These are phyloP conservation scores for Clohesyomyces aquaticus DNA, from an alignment of 495 filamentous ascomycete species.

Conservation along the genomic window DNA sequence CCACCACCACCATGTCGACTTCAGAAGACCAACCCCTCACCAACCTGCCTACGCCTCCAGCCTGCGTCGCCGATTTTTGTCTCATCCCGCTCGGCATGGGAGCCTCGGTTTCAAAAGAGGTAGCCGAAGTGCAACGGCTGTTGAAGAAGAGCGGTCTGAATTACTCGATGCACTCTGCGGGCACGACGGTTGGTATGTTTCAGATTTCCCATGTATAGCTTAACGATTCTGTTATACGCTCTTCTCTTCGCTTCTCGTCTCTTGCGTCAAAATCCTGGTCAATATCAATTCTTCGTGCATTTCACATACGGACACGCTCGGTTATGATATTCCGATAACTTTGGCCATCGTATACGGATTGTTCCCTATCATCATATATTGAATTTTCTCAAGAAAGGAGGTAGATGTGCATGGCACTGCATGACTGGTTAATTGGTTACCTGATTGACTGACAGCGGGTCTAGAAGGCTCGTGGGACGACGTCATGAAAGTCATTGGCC, in stretches of 20 bases:
- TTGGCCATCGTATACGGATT: too few relatives aligned
- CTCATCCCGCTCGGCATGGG: slow-evolving; percentile 69
- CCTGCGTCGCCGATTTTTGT: slow-evolving; percentile 50
- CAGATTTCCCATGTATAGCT: not conserved
- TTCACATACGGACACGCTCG: too few relatives aligned
- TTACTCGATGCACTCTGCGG: slow-evolving; percentile 88
- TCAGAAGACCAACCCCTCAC: slow-evolving; percentile 24
- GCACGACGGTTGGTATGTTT: slow-evolving; percentile 83
- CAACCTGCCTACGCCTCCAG: slow-evolving; percentile 45
- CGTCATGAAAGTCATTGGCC: slow-evolving; percentile 84
- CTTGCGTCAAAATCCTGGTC: too few relatives aligned
- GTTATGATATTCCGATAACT: too few relatives aligned
- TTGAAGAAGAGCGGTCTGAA: slow-evolving; percentile 76
- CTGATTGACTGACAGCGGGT: not conserved
- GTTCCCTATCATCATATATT: too few relatives aligned
- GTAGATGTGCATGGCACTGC: not conserved
- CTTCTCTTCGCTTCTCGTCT: too few relatives aligned
- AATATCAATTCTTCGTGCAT: too few relatives aligned
- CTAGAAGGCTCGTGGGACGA: slow-evolving; percentile 89
- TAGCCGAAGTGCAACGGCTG: slow-evolving; percentile 87
- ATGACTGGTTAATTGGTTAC: not conserved
- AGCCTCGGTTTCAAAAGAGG: slow-evolving; percentile 81
- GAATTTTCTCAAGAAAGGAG: too few relatives aligned
- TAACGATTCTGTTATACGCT: too few relatives aligned
- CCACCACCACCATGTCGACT: not conserved